These are phyloP conservation scores for Neonectria coccinea DNA, from an alignment of 2,329 filamentous ascomycete genomes.

Conservation along the genomic window DNA sequence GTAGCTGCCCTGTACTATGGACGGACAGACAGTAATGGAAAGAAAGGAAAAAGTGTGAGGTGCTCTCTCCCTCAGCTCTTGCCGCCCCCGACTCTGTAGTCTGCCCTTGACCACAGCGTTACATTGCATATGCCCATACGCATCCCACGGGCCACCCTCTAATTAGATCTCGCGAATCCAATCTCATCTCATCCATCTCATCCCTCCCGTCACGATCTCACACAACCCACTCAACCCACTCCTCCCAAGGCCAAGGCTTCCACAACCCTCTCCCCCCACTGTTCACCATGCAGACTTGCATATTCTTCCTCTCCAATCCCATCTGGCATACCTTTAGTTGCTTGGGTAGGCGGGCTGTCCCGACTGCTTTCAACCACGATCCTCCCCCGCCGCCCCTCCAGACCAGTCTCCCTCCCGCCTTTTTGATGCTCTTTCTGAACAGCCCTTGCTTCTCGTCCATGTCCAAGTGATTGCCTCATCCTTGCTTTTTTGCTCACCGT, in stretches of 20 bases:
- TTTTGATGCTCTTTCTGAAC: slow-evolving; percentile 9
- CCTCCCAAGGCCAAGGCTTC: neutral
- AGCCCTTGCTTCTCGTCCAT: slow-evolving; percentile 25
- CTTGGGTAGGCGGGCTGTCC: no score
- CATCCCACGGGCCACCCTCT: neutral
- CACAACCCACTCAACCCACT: neutral
- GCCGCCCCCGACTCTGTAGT: no score
- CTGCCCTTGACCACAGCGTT: slow-evolving; percentile 14
- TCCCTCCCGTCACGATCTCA: neutral
- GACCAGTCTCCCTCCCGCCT: slow-evolving; percentile 8
- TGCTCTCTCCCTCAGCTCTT: no score
- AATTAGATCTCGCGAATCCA: slow-evolving; percentile 21
- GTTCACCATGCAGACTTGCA: neutral
- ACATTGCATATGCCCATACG: slow-evolving; percentile 5
- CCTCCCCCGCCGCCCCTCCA: slow-evolving; percentile 6
- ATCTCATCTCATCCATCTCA: slow-evolving; percentile 11
- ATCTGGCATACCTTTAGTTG: neutral
- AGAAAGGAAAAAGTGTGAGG: no score
- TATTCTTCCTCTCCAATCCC: neutral
- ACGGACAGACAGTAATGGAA: no score
- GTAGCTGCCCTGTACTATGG: neutral
- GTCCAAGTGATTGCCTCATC: slow-evolving; percentile 16
- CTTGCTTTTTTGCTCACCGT: slow-evolving; percentile 39
- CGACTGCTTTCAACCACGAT: slow-evolving; percentile 1
- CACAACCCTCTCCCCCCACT: no score